phyloP scores from a whole-genome alignment of 129 eudicot genomes.

The Erigeron canadensis region DNA sequence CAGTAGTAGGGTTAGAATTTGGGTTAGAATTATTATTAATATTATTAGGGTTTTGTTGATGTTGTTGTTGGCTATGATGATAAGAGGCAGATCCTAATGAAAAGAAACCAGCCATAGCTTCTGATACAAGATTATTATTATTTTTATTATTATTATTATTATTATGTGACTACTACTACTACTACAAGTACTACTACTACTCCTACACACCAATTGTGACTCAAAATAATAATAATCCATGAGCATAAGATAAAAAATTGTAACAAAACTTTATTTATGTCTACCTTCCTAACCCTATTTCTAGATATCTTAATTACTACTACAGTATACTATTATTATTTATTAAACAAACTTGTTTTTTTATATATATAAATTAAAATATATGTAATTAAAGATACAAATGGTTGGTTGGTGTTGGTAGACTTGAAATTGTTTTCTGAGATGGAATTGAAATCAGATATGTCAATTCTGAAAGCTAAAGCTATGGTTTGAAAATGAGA shows the following conservation, averaged over 20 bases:
- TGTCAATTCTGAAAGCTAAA: neutral
- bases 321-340: neutral
- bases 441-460: slow-evolving; percentile 8
- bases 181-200: slow-evolving; percentile 26
- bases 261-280: slow-evolving; percentile 31
- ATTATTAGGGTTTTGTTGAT: slow-evolving; percentile 15
- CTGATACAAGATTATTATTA: slow-evolving; percentile 20
- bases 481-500: slow-evolving; percentile 17
- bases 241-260: slow-evolving; percentile 32
- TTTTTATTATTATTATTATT: too few species aligned
- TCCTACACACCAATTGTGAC: slow-evolving; percentile 44
- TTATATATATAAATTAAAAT: neutral
- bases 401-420: slow-evolving; percentile 9
- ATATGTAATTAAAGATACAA: neutral
- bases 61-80: slow-evolving; percentile 19
- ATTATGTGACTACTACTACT: slow-evolving; percentile 26
- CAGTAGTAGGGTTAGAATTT: slow-evolving; percentile 32
- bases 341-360: neutral
- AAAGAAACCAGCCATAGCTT: slow-evolving; percentile 75
- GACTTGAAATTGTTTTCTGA: neutral
- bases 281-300: slow-evolving; percentile 35
- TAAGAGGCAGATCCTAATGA: slow-evolving; percentile 53
- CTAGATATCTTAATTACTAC: slow-evolving; percentile 27
- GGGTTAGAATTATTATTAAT: slow-evolving; percentile 6
- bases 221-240: slow-evolving; percentile 49